Evolutionary conservation across 495 filamentous ascomycete genomes (phyloP), one percentile per base, ranked within the genome.

Genomic region (Neurospora cerealis): DNA sequence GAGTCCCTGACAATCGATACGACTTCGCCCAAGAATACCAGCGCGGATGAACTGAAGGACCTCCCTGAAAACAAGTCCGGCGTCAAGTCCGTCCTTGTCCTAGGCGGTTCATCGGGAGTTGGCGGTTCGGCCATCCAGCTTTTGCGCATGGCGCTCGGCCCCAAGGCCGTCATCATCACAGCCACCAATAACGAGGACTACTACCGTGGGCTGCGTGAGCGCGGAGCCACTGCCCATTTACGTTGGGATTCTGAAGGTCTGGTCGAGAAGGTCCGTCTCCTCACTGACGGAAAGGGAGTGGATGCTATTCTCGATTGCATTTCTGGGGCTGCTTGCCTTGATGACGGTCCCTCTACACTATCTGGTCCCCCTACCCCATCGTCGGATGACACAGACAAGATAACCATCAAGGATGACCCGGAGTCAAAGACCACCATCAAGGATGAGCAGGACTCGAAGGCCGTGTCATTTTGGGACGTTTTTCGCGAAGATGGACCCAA

Each of bases 41-140:
- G 44, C 37, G 69, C 34, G 4, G 15, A 44, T 44, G 42, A 44
- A n/a, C 42, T n/a, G 42, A 44, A 44, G 42, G 42, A 44, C 19
- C 0, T 9, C 42, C 19, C 42, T n/a, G 42, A 17, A n/a, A n/a
- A 74, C 17, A 39, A 54, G 8, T 24, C 28, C 24, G 28, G 36
- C 71, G 39, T 74, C 36, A 76, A 77, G 41, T 81, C 82, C 0
- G 74, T 85, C 62, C 83, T 86, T 11, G 75, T 87, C 21, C 72
- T 87, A 0, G 85, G 85, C 70, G 85, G 83, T 24, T 81, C 80
- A 73, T 85, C 85, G 6, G 80, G 76, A 24, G 77, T 85, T 21
- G 85, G 84, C 41, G 76, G 80, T 5, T 77, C 75, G 10, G 81
- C 80, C 9, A 80, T 85, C 69, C 84, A 85, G 71, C 80, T 85